These are phyloP conservation scores for Globisporangium emineosum DNA, from an alignment of 352 stramenopile species.

Conservation along the genomic window DNA sequence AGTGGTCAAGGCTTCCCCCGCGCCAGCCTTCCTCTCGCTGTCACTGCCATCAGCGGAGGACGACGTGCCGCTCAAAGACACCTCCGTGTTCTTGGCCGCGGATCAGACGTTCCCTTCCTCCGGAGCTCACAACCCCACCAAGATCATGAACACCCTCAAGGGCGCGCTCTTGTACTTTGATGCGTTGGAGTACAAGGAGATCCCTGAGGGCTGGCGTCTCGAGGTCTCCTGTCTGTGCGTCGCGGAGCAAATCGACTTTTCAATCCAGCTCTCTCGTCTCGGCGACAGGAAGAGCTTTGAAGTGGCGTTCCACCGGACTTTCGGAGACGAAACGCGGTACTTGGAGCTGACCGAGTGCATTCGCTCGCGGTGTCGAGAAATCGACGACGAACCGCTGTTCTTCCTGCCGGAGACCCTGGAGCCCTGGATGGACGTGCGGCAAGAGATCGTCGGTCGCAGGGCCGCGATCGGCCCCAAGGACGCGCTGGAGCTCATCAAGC, in stretches of 20 bases:
- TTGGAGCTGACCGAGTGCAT: conserved; percentile 49
- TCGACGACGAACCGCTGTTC: conserved; percentile 51
- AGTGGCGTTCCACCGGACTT: conserved; percentile 45
- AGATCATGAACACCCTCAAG: conserved; percentile 48
- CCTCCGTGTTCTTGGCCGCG: conserved; percentile 7
- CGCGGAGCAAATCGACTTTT: conserved; percentile 63
- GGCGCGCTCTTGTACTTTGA: conserved; percentile 28
- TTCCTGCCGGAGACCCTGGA: conserved; percentile 47
- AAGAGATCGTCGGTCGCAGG: conserved; percentile 38
- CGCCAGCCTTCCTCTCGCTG: not conserved
- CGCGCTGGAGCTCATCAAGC: conserved; percentile 45
- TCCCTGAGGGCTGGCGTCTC: conserved; percentile 35
- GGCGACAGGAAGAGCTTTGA: conserved; percentile 31
- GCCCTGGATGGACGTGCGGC: conserved; percentile 53
- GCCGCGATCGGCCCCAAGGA: conserved; percentile 51
- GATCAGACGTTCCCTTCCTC: conserved; percentile 30
- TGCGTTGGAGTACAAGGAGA: conserved; percentile 27
- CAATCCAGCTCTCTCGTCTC: conserved; percentile 44
- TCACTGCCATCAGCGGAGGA: not conserved
- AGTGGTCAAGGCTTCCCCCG: not conserved
- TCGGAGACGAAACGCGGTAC: conserved; percentile 55
- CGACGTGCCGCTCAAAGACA: conserved; percentile 9
- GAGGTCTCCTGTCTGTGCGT: conserved; percentile 57
- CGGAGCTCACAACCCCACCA: conserved; percentile 20
- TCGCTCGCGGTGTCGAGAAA: conserved; percentile 43